phyloP scores from a whole-genome alignment of 78 protist species.

The Cavenderia fasciculata region DNA sequence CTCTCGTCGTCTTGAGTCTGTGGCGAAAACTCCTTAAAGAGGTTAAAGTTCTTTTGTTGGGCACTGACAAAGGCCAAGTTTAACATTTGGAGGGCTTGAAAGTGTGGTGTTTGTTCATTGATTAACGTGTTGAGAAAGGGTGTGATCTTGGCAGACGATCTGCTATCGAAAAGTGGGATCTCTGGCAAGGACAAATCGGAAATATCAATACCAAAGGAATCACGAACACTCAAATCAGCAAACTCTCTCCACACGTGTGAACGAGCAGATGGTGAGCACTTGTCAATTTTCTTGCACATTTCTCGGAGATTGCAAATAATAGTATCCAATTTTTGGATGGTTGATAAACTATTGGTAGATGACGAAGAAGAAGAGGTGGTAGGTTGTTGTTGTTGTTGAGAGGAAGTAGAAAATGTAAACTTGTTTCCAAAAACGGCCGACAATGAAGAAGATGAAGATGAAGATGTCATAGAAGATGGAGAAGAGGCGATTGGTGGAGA shows the following conservation, averaged over 20 bases:
- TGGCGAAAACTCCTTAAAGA: constrained; percentile 20
- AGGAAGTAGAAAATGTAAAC: not conserved
- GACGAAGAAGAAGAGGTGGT: not conserved
- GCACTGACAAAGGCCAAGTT: not conserved
- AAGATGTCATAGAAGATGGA: not conserved
- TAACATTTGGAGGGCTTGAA: constrained; percentile 9
- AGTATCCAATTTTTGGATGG: not conserved
- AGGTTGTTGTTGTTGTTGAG: not conserved
- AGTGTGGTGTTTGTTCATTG: not conserved
- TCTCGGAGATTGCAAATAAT: too few species aligned
- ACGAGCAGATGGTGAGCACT: constrained; percentile 30
- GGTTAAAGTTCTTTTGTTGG: not conserved
- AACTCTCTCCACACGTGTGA: constrained; percentile 16
- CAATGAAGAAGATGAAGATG: not conserved
- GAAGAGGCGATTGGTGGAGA: not conserved
- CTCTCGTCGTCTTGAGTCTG: not conserved
- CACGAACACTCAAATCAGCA: not conserved
- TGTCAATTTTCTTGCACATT: constrained; percentile 23
- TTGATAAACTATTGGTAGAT: not conserved
- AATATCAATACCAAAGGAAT: not conserved
- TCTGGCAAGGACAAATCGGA: not conserved
- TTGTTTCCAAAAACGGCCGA: not conserved
- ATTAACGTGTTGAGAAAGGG: not conserved
- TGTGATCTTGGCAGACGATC: not conserved
- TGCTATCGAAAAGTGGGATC: not conserved